These are phyloP conservation scores for Podospora bellae-mahoneyi DNA, from an alignment of 495 filamentous ascomycete species.

Conservation along the genomic window DNA sequence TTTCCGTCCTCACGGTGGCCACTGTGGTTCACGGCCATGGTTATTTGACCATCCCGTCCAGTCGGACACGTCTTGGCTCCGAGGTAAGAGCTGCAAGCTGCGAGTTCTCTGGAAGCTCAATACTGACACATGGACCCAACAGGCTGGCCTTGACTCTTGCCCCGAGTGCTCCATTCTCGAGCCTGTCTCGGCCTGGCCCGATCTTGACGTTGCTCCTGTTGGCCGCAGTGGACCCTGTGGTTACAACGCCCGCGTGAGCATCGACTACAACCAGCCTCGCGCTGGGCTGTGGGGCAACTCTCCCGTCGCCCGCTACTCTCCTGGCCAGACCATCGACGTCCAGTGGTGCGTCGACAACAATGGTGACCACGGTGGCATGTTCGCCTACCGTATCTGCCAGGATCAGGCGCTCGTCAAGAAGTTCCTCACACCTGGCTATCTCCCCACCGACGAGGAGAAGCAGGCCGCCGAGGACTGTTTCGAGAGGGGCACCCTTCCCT, in stretches of 20 bases:
- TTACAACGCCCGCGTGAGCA: slow-evolving; percentile 53
- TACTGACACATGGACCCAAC: not conserved
- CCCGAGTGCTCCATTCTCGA: slow-evolving; percentile 58
- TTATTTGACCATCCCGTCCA: slow-evolving; percentile 46
- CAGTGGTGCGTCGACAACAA: slow-evolving; percentile 59
- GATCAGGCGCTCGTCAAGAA: slow-evolving; percentile 51
- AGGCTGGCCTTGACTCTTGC: slow-evolving; percentile 52
- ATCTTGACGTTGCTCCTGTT: slow-evolving; percentile 44
- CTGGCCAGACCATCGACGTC: slow-evolving; percentile 48
- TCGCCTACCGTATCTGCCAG: slow-evolving; percentile 55
- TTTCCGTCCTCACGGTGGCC: slow-evolving; percentile 17
- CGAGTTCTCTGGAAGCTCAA: not conserved
- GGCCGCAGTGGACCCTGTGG: slow-evolving; percentile 54
- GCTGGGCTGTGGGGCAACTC: slow-evolving; percentile 43
- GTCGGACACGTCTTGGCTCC: slow-evolving; percentile 46
- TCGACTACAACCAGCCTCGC: slow-evolving; percentile 54
- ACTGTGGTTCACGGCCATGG: slow-evolving; percentile 41
- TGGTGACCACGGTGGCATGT: slow-evolving; percentile 60
- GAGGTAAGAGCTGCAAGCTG: slow-evolving; percentile 36
- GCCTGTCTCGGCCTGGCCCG: slow-evolving; percentile 51
- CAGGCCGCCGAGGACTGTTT: slow-evolving; percentile 56
- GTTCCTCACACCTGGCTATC: slow-evolving; percentile 49
- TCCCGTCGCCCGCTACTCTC: slow-evolving; percentile 45
- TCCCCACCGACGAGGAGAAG: slow-evolving; percentile 53
- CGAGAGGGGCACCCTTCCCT: slow-evolving; percentile 45